A percentile compares a stretch with the other conserved stretches of the same genome.
These are phyloP conservation scores for Fusarium tupiense DNA, from an alignment of 2,329 filamentous ascomycete genomes.

Conservation along the genomic window DNA sequence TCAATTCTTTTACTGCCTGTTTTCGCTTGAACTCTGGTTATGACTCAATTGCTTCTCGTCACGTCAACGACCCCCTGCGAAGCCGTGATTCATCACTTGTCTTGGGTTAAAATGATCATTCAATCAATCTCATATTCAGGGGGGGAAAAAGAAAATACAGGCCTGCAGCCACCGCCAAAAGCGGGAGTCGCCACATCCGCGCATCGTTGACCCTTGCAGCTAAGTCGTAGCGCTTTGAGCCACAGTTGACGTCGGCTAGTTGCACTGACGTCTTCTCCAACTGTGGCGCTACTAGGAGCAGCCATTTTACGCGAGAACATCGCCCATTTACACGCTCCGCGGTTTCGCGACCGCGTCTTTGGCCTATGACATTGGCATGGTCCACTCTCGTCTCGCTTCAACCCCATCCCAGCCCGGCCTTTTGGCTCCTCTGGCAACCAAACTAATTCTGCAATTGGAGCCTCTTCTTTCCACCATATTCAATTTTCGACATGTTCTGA, in stretches of 20 bases:
- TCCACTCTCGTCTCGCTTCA: conserved; percentile 30
- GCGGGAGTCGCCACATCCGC: neutral
- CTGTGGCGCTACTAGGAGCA: neutral
- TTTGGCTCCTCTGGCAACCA: conserved; percentile 31
- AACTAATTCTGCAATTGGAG: conserved; percentile 17
- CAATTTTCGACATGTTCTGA: conserved; percentile 17
- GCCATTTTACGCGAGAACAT: conserved; percentile 37
- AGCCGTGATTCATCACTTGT: conserved; percentile 29
- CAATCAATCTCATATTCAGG: neutral
- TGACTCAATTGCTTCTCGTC: conserved; percentile 11
- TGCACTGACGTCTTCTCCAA: neutral
- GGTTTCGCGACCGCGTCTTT: conserved; percentile 40
- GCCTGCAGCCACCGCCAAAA: conserved; percentile 4
- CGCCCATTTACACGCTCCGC: conserved; percentile 44
- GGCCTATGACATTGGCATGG: conserved; percentile 19
- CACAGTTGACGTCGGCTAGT: conserved; percentile 13
- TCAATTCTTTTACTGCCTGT: neutral
- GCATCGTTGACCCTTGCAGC: conserved; percentile 20
- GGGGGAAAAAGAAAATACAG: neutral
- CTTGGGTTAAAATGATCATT: conserved; percentile 4
- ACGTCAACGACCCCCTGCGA: conserved; percentile 33
- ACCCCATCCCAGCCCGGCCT: conserved; percentile 36
- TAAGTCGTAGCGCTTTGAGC: neutral
- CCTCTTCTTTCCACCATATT: conserved; percentile 14
- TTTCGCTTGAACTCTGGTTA: neutral